Percentiles rank a stretch among this genome's conserved stretches.
phyloP scores from a whole-genome alignment of 805 yeast species.

The Nakazawaea laoshanensis region DNA sequence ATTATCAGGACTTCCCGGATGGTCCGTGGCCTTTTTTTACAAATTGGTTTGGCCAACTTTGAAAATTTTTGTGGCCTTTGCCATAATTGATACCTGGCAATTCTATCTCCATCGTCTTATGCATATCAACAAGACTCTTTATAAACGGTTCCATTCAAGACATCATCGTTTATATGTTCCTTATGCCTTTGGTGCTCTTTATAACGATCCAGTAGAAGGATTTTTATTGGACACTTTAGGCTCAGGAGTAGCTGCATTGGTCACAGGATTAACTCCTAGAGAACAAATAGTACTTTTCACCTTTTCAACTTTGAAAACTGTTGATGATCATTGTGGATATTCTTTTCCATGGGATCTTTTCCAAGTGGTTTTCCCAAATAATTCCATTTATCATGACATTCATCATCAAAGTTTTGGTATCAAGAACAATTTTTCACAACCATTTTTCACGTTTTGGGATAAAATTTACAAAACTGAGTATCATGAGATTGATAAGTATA shows the following conservation, averaged over 20 bases:
- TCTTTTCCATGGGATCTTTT: constrained; percentile 86
- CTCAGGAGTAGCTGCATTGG: constrained; percentile 71
- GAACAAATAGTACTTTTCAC: constrained; percentile 70
- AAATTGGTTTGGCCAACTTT: constrained; percentile 53
- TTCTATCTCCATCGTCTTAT: constrained; percentile 80
- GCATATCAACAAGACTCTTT: constrained; percentile 75
- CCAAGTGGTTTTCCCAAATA: constrained; percentile 88
- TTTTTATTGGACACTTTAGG: constrained; percentile 87
- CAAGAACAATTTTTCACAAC: constrained; percentile 89
- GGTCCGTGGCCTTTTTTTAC: constrained; percentile 42
- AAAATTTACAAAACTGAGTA: constrained; percentile 61
- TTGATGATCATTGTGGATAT: constrained; percentile 99
- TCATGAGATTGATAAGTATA: constrained; percentile 56
- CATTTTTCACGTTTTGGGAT: constrained; percentile 96
- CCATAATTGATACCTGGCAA: constrained; percentile 91
- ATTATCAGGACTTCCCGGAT: constrained; percentile 34
- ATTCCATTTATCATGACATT: constrained; percentile 92
- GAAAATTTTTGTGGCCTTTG: constrained; percentile 55
- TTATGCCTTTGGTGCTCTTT: constrained; percentile 92
- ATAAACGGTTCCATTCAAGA: constrained; percentile 81
- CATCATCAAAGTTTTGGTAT: constrained; percentile 97
- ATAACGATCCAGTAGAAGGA: constrained; percentile 92
- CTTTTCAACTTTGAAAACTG: constrained; percentile 91
- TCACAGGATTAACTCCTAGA: constrained; percentile 60
- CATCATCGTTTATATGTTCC: constrained; percentile 95